Evolutionary conservation across 1,284 basidiomycete genomes (phyloP).

Genomic region (Heimioporus punctisporus): DNA sequence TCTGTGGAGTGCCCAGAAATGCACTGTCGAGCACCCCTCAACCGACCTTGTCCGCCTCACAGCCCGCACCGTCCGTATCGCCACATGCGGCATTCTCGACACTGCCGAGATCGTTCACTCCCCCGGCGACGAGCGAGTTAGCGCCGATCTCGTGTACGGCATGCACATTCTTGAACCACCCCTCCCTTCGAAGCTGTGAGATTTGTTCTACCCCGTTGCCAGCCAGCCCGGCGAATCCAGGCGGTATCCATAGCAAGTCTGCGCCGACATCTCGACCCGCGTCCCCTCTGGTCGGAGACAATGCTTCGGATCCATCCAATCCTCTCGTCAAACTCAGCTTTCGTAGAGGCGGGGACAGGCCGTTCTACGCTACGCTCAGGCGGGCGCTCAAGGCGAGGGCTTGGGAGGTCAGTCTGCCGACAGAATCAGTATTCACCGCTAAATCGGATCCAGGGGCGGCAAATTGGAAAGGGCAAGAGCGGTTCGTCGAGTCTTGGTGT

Average conservation of each 20-base stretch:
- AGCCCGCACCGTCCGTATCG: constrained; percentile 37
- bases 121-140: constrained; percentile 10
- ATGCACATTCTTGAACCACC: constrained; percentile 94
- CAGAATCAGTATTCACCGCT: constrained; percentile 2
- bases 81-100: constrained; percentile 28
- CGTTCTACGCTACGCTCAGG: constrained; percentile 84
- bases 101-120: constrained; percentile 16
- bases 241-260: constrained; percentile 46
- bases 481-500: constrained; percentile 25
- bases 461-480: constrained; percentile 25
- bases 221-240: constrained; percentile 27
- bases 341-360: constrained; percentile 87
- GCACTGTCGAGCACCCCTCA: constrained; percentile 35
- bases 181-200: constrained; percentile 79
- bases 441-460: constrained; percentile 22
- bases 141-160: constrained; percentile 68
- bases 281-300: constrained; percentile 48
- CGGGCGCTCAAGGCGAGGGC: constrained; percentile 75
- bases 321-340: constrained; percentile 81
- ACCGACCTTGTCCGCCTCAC: constrained; percentile 39
- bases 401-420: constrained; percentile 68
- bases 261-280: constrained; percentile 60
- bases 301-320: constrained; percentile 32
- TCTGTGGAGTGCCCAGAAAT: constrained; percentile 74
- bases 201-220: constrained; percentile 81